These are phyloP conservation scores for Neophaeococcomyces aloes DNA, from an alignment of 2,329 filamentous ascomycete species.

Conservation along the genomic window DNA sequence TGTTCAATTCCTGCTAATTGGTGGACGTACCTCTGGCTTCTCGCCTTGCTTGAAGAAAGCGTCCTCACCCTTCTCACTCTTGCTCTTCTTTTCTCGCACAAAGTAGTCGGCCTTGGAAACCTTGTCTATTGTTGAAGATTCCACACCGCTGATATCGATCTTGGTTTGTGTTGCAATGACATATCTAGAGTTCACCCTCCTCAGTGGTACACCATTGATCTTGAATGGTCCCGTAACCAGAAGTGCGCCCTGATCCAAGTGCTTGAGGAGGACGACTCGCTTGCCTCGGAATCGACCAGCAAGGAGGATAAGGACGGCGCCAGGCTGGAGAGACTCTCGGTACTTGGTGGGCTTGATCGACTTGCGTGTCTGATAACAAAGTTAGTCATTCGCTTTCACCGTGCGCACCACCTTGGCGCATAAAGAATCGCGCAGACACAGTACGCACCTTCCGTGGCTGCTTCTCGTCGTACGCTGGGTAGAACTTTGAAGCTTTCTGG, in stretches of 20 bases:
- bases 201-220: conserved; percentile 97
- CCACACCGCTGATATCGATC: conserved; percentile 63
- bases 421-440: conserved; percentile 11
- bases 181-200: conserved; percentile 51
- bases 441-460: conserved; percentile 86
- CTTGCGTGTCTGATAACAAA: conserved; percentile 70
- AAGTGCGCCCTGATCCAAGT: conserved; percentile 92
- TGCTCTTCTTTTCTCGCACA: conserved; percentile 76
- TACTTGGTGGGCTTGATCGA: conserved; percentile 75
- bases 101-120: conserved; percentile 88
- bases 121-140: conserved; percentile 64
- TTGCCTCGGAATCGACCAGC: conserved; percentile 99
- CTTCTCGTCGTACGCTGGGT: conserved; percentile 85
- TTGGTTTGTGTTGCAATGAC: conserved; percentile 41
- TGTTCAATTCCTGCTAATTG: not conserved
- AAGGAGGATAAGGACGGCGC: conserved; percentile 95
- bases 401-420: not conserved
- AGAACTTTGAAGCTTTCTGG: conserved; percentile 98
- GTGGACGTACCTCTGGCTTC: conserved; percentile 74
- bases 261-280: conserved; percentile 98
- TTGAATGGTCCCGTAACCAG: conserved; percentile 99
- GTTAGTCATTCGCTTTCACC: not conserved
- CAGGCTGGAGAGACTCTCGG: conserved; percentile 81
- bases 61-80: conserved; percentile 94
- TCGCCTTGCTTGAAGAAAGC: conserved; percentile 99